Conservation (phyloP, 1,284 basidiomycete species). For the Pisolithus thermaeus region DNA sequence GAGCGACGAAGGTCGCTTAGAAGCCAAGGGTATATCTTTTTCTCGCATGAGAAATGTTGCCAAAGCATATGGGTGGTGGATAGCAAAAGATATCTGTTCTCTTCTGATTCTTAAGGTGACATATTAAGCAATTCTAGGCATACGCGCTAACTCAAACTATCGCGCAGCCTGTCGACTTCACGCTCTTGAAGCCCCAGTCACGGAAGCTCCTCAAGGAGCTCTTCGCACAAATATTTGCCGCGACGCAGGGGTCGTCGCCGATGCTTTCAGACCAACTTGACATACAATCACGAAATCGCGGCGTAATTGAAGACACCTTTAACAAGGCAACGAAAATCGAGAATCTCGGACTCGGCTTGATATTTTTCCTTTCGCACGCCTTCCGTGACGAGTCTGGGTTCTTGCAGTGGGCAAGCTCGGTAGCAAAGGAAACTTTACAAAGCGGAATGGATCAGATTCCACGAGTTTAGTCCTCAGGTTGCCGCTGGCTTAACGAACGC, state of each 20-base stretch:
- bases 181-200: slow-evolving; percentile 58
- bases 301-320: slow-evolving; percentile 67
- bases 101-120: slow-evolving; percentile 80
- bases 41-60: slow-evolving; percentile 62
- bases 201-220: slow-evolving; percentile 64
- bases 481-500: slow-evolving; percentile 54
- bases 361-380: slow-evolving; percentile 56
- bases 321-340: slow-evolving; percentile 59
- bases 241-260: slow-evolving; percentile 70
- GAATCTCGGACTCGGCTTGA: slow-evolving; percentile 59
- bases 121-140: not conserved
- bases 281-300: slow-evolving; percentile 44
- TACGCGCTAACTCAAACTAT: not conserved
- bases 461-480: slow-evolving; percentile 27
- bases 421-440: slow-evolving; percentile 65
- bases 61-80: slow-evolving; percentile 78
- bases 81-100: slow-evolving; percentile 67
- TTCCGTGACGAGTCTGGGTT: slow-evolving; percentile 23
- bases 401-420: slow-evolving; percentile 43
- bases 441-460: slow-evolving; percentile 53
- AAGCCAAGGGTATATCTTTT: slow-evolving; percentile 53
- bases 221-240: slow-evolving; percentile 62
- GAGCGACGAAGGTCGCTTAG: slow-evolving; percentile 43
- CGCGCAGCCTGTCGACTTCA: slow-evolving; percentile 79
- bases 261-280: slow-evolving; percentile 37